Conservation (phyloP, 225 moss, liverwort and hornwort genomes). For the Bryoerythrophyllum caledonicum region DNA sequence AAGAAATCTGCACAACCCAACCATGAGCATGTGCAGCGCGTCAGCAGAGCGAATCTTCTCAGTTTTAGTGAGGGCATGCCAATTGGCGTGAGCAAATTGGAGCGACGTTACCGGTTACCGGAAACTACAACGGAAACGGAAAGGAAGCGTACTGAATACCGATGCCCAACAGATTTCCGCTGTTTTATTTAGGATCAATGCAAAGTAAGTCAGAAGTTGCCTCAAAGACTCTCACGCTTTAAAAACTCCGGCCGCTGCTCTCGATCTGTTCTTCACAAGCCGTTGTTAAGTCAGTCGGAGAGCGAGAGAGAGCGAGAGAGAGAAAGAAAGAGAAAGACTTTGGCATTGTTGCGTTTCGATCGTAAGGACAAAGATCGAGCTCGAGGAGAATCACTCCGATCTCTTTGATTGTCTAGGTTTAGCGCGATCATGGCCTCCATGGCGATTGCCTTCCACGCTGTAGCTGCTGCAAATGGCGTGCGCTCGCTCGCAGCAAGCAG, state of each 20-base stretch:
- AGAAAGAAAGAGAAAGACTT: too few species aligned
- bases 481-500: conserved; percentile 21
- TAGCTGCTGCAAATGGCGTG: conserved; percentile 10
- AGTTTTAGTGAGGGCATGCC: not conserved
- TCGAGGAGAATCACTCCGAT: not conserved
- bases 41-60: not conserved
- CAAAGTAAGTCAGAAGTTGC: conserved; percentile 1
- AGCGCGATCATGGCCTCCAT: conserved; percentile 34
- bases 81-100: not conserved
- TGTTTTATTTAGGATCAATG: not conserved
- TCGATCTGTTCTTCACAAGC: not conserved
- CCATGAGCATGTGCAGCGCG: not conserved
- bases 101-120: not conserved
- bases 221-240: too few species aligned
- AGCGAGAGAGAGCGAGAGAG: too few species aligned
- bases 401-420: conserved; percentile 20
- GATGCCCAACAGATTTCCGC: not conserved
- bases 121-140: not conserved
- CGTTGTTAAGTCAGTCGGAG: not conserved
- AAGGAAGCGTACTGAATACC: not conserved
- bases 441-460: conserved; percentile 27
- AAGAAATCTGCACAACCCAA: not conserved
- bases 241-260: conserved; percentile 6
- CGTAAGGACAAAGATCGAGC: too few species aligned
- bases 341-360: too few species aligned